These are phyloP conservation scores for Clonostachys chloroleuca DNA, from an alignment of 2,329 filamentous ascomycete species.

Conservation along the genomic window DNA sequence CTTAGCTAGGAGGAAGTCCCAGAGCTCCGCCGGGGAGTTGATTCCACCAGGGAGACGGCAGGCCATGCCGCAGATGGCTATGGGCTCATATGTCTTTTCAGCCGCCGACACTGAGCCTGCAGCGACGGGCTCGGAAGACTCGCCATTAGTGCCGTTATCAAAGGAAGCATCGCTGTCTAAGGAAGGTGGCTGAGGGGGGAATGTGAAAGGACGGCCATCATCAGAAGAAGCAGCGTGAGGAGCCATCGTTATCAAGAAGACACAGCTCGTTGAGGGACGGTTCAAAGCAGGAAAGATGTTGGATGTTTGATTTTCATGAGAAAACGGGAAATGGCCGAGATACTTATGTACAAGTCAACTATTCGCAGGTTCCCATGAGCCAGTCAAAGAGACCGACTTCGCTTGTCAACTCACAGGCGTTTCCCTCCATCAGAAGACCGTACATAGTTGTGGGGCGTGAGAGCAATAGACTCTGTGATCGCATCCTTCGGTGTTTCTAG, in stretches of 20 bases:
- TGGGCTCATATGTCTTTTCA: slow-evolving; percentile 13
- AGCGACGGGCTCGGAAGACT: background rate
- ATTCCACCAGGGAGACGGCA: slow-evolving; percentile 31
- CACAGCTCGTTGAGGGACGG: background rate
- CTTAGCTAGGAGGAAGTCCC: slow-evolving; percentile 21
- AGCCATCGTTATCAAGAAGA: background rate
- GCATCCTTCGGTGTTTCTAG: background rate
- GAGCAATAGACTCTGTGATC: background rate
- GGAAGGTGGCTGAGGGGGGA: background rate
- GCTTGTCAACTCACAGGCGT: background rate
- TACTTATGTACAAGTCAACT: background rate
- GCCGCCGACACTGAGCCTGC: background rate
- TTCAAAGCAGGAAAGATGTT: background rate
- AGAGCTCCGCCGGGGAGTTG: slow-evolving; percentile 23
- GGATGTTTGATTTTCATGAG: background rate
- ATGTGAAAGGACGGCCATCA: background rate
- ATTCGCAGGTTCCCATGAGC: background rate
- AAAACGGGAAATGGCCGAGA: background rate
- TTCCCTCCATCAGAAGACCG: background rate
- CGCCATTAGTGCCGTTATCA: background rate
- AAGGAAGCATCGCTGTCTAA: background rate
- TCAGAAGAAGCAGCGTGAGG: background rate
- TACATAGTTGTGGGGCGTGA: background rate
- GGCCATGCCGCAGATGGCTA: slow-evolving; percentile 31
- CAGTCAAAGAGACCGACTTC: background rate